Percentiles rank a stretch among this genome's conserved stretches.
These are phyloP conservation scores for Delitschia confertaspora DNA, from an alignment of 495 filamentous ascomycete species.

Conservation along the genomic window DNA sequence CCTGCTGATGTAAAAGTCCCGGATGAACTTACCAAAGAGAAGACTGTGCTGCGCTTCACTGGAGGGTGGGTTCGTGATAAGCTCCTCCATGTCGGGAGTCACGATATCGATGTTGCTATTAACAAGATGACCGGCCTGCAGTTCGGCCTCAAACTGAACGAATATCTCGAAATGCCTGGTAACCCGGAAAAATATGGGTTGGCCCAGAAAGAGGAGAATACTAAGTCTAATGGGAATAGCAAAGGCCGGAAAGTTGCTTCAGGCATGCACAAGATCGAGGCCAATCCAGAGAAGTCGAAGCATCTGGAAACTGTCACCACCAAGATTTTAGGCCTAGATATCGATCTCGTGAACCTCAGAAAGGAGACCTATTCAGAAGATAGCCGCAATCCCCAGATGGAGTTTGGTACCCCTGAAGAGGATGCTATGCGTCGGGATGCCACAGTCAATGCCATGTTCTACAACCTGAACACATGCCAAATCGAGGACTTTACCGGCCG, in stretches of 20 bases:
- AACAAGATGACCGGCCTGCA: conserved; percentile 87
- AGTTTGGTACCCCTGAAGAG: conserved; percentile 85
- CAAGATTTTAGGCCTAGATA: conserved; percentile 74
- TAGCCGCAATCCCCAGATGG: conserved; percentile 83
- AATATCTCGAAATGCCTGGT: conserved; percentile 40
- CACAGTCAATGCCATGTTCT: conserved; percentile 93
- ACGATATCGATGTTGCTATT: conserved; percentile 94
- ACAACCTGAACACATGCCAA: conserved; percentile 65
- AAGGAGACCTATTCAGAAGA: conserved; percentile 82
- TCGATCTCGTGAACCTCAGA: conserved; percentile 89
- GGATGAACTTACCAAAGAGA: conserved; percentile 33
- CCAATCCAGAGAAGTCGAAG: conserved; percentile 95
- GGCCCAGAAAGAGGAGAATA: conserved; percentile 27
- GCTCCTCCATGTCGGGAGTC: conserved; percentile 66
- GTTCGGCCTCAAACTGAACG: conserved; percentile 61
- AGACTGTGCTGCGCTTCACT: conserved; percentile 66
- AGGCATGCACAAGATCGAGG: conserved; percentile 41
- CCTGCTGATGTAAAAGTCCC: conserved; percentile 31
- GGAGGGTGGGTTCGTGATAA: conserved; percentile 99
- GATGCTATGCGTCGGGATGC: conserved; percentile 87
- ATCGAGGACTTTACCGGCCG: conserved; percentile 78
- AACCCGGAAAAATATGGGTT: conserved; percentile 37
- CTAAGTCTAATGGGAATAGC: conserved; percentile 12
- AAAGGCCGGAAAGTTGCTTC: conserved; percentile 30
- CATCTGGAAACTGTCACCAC: conserved; percentile 90